Percentiles rank a stretch among this genome's conserved stretches.
These are phyloP conservation scores for Malus hybrid DNA, from an alignment of 331 rosid species.

Conservation along the genomic window DNA sequence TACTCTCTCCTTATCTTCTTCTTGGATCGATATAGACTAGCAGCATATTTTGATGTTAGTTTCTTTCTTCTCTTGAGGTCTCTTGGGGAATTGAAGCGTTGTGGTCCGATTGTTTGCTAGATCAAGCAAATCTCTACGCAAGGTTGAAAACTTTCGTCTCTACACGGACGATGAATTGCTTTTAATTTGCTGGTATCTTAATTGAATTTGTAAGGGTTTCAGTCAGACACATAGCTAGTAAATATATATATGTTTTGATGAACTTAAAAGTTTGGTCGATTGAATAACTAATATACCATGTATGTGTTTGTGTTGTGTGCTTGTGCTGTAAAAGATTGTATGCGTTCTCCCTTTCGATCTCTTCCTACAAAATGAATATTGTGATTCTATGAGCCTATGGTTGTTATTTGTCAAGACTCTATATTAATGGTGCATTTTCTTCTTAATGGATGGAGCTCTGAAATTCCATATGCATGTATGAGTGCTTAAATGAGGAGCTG, in stretches of 20 bases:
- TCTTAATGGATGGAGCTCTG: not conserved
- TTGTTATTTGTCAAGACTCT: not conserved
- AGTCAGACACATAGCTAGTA: not conserved
- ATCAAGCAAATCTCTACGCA: slow-evolving; percentile 32
- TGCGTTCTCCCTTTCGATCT: not conserved
- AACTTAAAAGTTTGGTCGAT: not conserved
- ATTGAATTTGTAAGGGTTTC: not conserved
- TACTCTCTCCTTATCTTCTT: slow-evolving; percentile 21
- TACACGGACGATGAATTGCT: slow-evolving; percentile 5
- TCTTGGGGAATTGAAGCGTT: slow-evolving; percentile 82
- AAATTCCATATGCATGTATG: not conserved
- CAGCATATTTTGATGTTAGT: not conserved
- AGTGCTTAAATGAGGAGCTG: not conserved
- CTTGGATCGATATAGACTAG: slow-evolving; percentile 2
- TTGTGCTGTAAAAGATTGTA: not conserved
- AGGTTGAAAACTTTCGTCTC: slow-evolving; percentile 2
- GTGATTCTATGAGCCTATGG: not conserved
- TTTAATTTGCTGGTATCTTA: not conserved
- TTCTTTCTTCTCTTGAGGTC: slow-evolving; percentile 29
- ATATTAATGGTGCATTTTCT: not conserved
- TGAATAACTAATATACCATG: not conserved
- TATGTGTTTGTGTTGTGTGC: not conserved
- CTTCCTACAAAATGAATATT: too few relatives aligned
- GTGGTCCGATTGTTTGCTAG: slow-evolving; percentile 71
- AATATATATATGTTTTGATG: not conserved